Conservation (phyloP, 2,329 filamentous ascomycete species). For the Trichophyton rubrum region DNA sequence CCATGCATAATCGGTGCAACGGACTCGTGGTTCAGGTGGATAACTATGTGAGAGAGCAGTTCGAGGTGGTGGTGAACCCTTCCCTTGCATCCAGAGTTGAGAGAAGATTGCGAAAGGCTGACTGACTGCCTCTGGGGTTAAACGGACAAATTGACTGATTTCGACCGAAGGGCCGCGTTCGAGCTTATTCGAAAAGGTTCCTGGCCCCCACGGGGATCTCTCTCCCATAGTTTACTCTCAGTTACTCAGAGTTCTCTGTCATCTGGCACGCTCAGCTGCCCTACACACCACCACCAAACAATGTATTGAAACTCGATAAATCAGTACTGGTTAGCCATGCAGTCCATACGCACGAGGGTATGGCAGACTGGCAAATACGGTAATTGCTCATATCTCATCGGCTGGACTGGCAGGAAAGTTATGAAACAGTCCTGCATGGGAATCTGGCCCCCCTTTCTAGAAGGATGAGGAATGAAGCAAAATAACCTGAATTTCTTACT, state of each 20-base stretch:
- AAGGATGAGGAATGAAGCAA: neutral
- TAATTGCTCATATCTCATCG: neutral
- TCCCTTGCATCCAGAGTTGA: neutral
- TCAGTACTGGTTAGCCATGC: neutral
- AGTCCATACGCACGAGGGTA: neutral
- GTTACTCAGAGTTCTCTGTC: neutral
- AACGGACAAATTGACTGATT: neutral
- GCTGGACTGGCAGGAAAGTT: neutral
- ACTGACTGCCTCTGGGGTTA: neutral
- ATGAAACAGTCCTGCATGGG: neutral
- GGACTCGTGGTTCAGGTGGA: neutral
- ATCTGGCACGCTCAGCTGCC: neutral
- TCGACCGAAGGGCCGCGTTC: neutral
- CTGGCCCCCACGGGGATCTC: neutral
- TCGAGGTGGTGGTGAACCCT: neutral
- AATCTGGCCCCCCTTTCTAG: neutral
- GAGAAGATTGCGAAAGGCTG: neutral
- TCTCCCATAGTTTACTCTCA: neutral
- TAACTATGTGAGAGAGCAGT: neutral
- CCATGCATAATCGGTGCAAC: neutral
- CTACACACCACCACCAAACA: constrained; percentile 2
- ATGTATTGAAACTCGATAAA: neutral
- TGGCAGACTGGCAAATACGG: neutral
- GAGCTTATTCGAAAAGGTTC: neutral
- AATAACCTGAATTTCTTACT: neutral